These are phyloP conservation scores for Periglandula ipomoeae DNA, from an alignment of 2,329 filamentous ascomycete species.

Conservation along the genomic window DNA sequence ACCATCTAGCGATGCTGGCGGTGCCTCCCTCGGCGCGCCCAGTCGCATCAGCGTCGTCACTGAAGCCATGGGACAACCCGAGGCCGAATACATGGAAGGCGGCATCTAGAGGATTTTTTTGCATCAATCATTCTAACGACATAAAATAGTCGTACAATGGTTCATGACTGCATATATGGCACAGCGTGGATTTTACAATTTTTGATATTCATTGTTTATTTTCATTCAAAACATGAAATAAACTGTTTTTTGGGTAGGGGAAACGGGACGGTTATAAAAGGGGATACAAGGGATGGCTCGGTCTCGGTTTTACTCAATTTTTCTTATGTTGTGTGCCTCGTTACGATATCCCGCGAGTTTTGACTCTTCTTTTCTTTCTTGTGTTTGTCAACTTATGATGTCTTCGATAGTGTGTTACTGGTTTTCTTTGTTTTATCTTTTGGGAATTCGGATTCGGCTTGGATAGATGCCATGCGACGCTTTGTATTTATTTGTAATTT, in stretches of 20 bases:
- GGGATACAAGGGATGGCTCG: background rate
- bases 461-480: background rate
- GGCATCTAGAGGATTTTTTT: conserved; percentile 18
- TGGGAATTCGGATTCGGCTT: background rate
- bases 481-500: conserved; percentile 1
- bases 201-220: background rate
- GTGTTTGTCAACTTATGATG: background rate
- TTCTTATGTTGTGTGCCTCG: background rate
- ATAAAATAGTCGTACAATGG: background rate
- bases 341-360: conserved; percentile 4
- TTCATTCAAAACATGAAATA: background rate
- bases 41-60: conserved; percentile 29
- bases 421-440: background rate
- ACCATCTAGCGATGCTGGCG: conserved; percentile 44
- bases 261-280: background rate
- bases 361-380: background rate
- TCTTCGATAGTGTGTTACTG: background rate
- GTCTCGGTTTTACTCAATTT: background rate
- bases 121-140: background rate
- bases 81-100: conserved; percentile 25
- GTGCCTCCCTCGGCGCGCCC: conserved; percentile 30
- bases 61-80: conserved; percentile 21
- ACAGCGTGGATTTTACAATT: background rate
- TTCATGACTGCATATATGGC: background rate
- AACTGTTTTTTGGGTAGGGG: background rate